Conservation (phyloP, 164 flowering plant genomes). For the Cinnamomum micranthum region DNA sequence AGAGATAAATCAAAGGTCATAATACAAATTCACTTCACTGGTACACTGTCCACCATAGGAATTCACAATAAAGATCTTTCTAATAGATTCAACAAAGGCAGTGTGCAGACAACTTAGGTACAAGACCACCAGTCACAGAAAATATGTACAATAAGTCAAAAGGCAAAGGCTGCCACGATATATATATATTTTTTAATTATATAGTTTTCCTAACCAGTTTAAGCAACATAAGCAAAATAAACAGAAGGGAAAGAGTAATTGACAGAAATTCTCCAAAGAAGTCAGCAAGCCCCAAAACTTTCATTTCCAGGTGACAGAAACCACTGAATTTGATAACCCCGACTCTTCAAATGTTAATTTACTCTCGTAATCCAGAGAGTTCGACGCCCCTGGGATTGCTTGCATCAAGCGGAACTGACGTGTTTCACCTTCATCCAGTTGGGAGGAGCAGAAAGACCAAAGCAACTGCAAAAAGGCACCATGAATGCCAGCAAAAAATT, state of each 20-base stretch:
- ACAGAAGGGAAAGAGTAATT: neutral
- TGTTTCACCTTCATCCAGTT: slow-evolving; percentile 49
- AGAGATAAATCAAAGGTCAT: no score
- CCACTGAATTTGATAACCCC: slow-evolving; percentile 79
- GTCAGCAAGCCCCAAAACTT: neutral
- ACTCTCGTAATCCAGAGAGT: slow-evolving; percentile 55
- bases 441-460: slow-evolving; percentile 85
- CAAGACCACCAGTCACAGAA: neutral
- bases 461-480: slow-evolving; percentile 55
- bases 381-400: slow-evolving; percentile 87
- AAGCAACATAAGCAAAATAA: neutral
- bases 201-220: neutral
- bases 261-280: neutral
- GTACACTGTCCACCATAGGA: no score
- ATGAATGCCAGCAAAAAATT: neutral
- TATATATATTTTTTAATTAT: no score
- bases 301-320: slow-evolving; percentile 85
- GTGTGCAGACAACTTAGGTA: no score
- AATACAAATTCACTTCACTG: no score
- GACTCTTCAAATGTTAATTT: slow-evolving; percentile 65
- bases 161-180: no score
- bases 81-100: no score
- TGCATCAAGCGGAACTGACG: slow-evolving; percentile 65
- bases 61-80: no score
- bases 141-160: neutral